Evolutionary conservation across 331 rosid genomes (phyloP).

Genomic region (Quercus phellos): DNA sequence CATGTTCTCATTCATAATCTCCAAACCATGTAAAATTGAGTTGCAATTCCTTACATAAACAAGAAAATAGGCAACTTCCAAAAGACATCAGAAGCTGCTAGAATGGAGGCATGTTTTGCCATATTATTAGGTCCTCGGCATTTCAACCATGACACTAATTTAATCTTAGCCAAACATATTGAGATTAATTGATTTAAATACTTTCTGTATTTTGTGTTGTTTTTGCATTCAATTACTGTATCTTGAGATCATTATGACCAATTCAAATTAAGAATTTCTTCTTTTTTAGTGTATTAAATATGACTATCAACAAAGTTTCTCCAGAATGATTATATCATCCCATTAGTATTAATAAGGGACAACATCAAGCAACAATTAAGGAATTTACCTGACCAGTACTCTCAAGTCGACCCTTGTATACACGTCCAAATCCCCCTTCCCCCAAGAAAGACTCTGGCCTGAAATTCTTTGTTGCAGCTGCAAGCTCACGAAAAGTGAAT

Average conservation of each 20-base stretch:
- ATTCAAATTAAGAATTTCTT: neutral
- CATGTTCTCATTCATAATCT: neutral
- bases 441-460: conserved; percentile 77
- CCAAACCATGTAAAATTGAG: neutral
- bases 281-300: neutral
- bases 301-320: neutral
- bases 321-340: neutral
- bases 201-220: too few relatives aligned
- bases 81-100: neutral
- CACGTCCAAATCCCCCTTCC: conserved; percentile 96
- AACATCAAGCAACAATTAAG: neutral
- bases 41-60: neutral
- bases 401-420: conserved; percentile 80
- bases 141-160: neutral
- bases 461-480: conserved; percentile 70
- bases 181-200: neutral
- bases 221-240: neutral
- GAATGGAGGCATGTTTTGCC: neutral
- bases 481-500: conserved; percentile 85
- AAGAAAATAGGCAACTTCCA: neutral
- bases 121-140: neutral
- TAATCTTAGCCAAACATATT: neutral
- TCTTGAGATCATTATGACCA: neutral
- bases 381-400: conserved; percentile 70
- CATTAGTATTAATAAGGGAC: neutral